phyloP scores from a whole-genome alignment of 768 basidiomycete species.

The Hygrocybe coccinea region DNA sequence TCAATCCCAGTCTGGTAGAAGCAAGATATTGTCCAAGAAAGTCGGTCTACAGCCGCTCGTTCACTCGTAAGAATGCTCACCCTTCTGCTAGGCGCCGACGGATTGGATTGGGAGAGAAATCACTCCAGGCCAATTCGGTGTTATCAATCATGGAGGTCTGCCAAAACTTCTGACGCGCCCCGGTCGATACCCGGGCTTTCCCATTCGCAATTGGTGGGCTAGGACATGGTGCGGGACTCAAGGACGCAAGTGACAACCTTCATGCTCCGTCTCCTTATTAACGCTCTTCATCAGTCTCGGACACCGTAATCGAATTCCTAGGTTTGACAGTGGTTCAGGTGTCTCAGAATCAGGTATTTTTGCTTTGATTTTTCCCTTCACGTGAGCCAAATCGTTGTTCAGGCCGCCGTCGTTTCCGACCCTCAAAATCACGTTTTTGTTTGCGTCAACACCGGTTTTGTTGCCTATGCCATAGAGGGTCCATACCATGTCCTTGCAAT shows the following conservation, averaged over 20 bases:
- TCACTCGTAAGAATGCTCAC: neutral
- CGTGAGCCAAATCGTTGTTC: conserved; percentile 8
- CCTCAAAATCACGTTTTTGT: conserved; percentile 78
- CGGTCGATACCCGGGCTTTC: conserved; percentile 73
- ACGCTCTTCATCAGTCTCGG: conserved; percentile 52
- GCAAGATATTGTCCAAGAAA: conserved; percentile 61
- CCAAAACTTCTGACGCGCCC: conserved; percentile 72
- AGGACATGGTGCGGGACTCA: conserved; percentile 64
- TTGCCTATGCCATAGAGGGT: conserved; percentile 71
- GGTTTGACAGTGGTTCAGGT: conserved; percentile 84
- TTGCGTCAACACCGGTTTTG: conserved; percentile 73
- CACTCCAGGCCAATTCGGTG: conserved; percentile 63
- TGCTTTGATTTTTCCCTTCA: neutral
- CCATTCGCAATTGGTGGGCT: conserved; percentile 82
- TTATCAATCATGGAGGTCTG: conserved; percentile 78
- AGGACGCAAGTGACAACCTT: conserved; percentile 47
- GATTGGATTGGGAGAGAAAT: conserved; percentile 71
- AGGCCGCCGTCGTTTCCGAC: conserved; percentile 72
- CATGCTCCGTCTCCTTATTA: neutral
- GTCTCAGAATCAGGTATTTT: conserved; percentile 60
- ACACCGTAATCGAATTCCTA: conserved; percentile 75
- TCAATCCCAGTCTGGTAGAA: conserved; percentile 48
- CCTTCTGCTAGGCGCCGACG: conserved; percentile 42
- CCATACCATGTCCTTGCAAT: conserved; percentile 77
- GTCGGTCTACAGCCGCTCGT: conserved; percentile 14